Evolutionary conservation across 1,139 yeast genomes (phyloP).

Genomic region (Sugiyamaella paludigena): DNA sequence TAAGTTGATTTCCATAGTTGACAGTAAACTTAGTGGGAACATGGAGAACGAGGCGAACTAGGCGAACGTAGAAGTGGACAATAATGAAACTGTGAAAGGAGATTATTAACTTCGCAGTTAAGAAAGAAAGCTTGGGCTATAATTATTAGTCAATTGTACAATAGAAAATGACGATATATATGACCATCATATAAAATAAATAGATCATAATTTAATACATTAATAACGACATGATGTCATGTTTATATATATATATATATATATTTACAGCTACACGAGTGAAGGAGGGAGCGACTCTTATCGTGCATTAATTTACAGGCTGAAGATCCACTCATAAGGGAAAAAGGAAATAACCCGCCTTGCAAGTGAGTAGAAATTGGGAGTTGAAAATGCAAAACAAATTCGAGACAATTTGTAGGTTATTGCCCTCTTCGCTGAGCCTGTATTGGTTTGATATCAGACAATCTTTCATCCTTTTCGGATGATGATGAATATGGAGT

Average conservation of each 20-base stretch:
- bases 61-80: background rate
- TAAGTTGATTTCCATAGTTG: slow-evolving; percentile 23
- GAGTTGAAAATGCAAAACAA: background rate
- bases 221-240: no score
- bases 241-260: no score
- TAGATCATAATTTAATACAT: background rate
- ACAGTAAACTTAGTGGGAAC: slow-evolving; percentile 13
- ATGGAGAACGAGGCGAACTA: no score
- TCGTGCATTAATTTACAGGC: no score
- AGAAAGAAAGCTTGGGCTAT: no score
- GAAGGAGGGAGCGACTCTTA: no score
- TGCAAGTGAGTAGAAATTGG: background rate
- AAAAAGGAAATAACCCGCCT: no score
- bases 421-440: slow-evolving; percentile 7
- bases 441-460: slow-evolving; percentile 5
- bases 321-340: no score
- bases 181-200: slow-evolving; percentile 1
- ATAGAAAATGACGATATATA: background rate
- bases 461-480: slow-evolving; percentile 10
- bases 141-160: no score
- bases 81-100: no score
- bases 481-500: slow-evolving; percentile 11
- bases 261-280: no score
- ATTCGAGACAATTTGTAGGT: background rate
- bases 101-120: no score